phyloP scores from a whole-genome alignment of 768 basidiomycete genomes.

The Ramaria rubella region DNA sequence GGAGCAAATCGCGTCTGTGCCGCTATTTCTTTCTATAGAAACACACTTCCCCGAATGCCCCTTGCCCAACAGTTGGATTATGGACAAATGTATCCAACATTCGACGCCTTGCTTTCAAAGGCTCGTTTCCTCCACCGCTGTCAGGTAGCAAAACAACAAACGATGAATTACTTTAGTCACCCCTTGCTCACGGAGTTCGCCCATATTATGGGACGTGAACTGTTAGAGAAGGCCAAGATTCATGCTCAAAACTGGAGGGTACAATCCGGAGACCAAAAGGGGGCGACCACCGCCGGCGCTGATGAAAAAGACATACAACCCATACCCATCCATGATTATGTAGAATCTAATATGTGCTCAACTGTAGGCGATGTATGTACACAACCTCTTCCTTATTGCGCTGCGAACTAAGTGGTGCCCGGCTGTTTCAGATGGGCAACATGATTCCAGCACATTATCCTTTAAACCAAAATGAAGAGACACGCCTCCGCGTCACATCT shows the following conservation, averaged over 20 bases:
- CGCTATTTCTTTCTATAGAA: slow-evolving; percentile 37
- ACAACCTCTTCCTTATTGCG: background rate
- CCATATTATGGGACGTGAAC: slow-evolving; percentile 17
- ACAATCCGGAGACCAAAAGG: background rate
- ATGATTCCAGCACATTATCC: slow-evolving; percentile 1
- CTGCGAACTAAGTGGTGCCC: background rate
- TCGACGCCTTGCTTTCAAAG: slow-evolving; percentile 36
- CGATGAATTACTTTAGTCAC: slow-evolving; percentile 29
- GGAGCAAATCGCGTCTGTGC: slow-evolving; percentile 40
- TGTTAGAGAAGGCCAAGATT: slow-evolving; percentile 14
- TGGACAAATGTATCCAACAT: slow-evolving; percentile 33
- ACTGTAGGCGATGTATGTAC: slow-evolving; percentile 3
- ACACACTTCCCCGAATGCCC: slow-evolving; percentile 44
- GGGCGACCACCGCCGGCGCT: background rate
- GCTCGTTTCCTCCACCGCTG: slow-evolving; percentile 42
- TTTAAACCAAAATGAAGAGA: background rate
- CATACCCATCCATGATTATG: background rate
- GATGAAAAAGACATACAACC: background rate
- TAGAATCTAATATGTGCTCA: background rate
- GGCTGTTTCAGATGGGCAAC: background rate
- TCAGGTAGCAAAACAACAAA: slow-evolving; percentile 31
- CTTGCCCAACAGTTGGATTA: slow-evolving; percentile 26
- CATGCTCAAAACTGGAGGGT: slow-evolving; percentile 20
- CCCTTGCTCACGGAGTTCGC: slow-evolving; percentile 43
- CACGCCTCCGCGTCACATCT: slow-evolving; percentile 13